These are phyloP conservation scores for Fusarium buharicum DNA, from an alignment of 2,329 filamentous ascomycete genomes.

Conservation along the genomic window DNA sequence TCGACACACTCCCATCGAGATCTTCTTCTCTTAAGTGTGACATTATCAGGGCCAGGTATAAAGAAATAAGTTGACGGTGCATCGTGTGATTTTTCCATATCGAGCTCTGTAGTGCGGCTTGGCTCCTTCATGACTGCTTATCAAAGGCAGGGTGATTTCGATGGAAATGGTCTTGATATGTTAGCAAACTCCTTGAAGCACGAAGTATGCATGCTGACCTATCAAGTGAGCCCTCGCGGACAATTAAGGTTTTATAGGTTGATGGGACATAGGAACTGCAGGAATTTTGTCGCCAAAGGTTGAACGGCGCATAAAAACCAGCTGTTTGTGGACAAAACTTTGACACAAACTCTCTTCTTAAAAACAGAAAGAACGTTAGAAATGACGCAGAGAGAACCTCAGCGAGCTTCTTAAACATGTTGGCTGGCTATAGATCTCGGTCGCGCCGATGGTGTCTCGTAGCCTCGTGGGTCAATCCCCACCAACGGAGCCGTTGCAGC, in stretches of 20 bases:
- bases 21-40: constrained; percentile 27
- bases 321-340: neutral
- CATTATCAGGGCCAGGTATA: constrained; percentile 15
- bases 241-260: neutral
- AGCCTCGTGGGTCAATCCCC: neutral
- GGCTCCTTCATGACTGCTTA: constrained; percentile 5
- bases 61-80: neutral
- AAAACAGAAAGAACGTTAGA: too few relatives aligned
- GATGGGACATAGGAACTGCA: too few relatives aligned
- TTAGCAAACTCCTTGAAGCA: rapidly evolving
- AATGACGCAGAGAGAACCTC: too few relatives aligned
- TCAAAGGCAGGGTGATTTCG: neutral
- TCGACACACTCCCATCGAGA: constrained; percentile 21
- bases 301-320: neutral
- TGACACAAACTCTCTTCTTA: too few relatives aligned
- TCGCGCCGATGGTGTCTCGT: neutral
- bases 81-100: neutral
- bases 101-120: neutral
- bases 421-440: constrained; percentile 10
- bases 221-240: neutral
- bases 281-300: too few relatives aligned
- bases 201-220: neutral
- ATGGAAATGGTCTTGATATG: rapidly evolving
- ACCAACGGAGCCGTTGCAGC: constrained; percentile 15
- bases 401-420: neutral